Evolutionary conservation across 805 yeast genomes (phyloP), one percentile per base, ranked within the genome.

Genomic region (Pichia exigua): DNA sequence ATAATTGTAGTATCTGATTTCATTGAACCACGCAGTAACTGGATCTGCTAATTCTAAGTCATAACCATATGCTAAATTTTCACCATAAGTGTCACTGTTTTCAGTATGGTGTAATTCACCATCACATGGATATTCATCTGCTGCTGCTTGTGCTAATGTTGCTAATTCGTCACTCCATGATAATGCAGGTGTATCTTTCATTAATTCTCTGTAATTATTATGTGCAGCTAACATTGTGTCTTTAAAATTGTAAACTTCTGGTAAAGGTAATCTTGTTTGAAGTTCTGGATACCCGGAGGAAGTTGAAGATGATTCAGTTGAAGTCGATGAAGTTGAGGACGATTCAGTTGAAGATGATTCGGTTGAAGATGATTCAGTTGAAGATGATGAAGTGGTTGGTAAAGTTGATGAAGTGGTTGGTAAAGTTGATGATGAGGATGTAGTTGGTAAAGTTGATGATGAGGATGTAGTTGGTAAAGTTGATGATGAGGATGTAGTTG

Each of bases 11-110:
- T 63, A 47, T 44, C 60, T 51, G 50, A 81, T 75, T 66, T 87
- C 95, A 56, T 76, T 71, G 70, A 85, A 87, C 94, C 95, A 87
- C 2, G 87, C 91, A 28, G 74, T 73, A 13, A 83, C 81, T 3
- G 88, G 86, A 3, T 77, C 83, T 4, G 79, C 67, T 46, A 69
- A 60, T 10, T 46, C 39, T 40, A 64, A 65, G 63, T 73, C 59
- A 65, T 74, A 83, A 27, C 95, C 95, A 41, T 81, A 73, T n/a
- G 94, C 95, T 53, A 87, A 73, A 69, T 87, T 87, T 65, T 87
- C 95, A 51, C 95, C 95, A 35, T 66, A 50, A 11, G 22, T n/a
- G 2, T 83, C 78, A 40, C 76, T 58, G 59, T 18, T 76, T 76
- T 15, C 72, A 1, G 91, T 82, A 66, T 87, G 95, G 21, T 70